Base-by-base conservation (phyloP, 192 early-diverging fungal genomes). In the Backusella parvicylindrica region DNA sequence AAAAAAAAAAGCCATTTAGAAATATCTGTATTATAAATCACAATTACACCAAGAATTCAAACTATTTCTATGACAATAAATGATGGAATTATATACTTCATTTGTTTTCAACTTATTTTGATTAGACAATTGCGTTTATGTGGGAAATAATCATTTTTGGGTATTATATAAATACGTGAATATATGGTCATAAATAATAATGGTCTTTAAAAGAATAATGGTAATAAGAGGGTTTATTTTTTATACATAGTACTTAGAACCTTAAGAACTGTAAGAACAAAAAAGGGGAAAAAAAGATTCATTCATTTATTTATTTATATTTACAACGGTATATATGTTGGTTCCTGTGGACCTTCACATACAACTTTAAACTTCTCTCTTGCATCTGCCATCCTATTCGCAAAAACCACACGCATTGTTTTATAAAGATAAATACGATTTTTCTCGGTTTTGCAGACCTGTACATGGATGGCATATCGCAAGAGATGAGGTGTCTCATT, bases 401-500 rank as follows among this genome's bases (percentile, higher is more conserved):
- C 85, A 87, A 93, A 95, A 1, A 95, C 93, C 18, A 94, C 92
- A 6, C 92, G 85, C 32, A 95, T 82, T 23, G 80, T 76, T 6
- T 88, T 85, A 43, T 89, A 88, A 21, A 95, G 75, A 64, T 92
- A 92, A 1, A 95, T 74, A 38, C 87, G 82, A 9, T 82, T 72
- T 32, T 87, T 87, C 2, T 82, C 75, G 3, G 86, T 87, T 47
- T 84, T 87, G 68, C 86, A 83, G 63, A 94, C 83, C 71, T 94
- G 92, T 13, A 95, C 35, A 76, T 95, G 94, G 68, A 95, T 91
- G n/a, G 92, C 92, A 79, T 91, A 93, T 56, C 89, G 84, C 32
- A 94, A 73, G 16, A 80, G 77, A n/a, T 72, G 72, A 50, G 31
- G 38, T n/a, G 70, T 68, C 2, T 75, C 36, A 28, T 72, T 41